Conservation (phyloP, 345 rosid species). For the Laguncularia racemosa region DNA sequence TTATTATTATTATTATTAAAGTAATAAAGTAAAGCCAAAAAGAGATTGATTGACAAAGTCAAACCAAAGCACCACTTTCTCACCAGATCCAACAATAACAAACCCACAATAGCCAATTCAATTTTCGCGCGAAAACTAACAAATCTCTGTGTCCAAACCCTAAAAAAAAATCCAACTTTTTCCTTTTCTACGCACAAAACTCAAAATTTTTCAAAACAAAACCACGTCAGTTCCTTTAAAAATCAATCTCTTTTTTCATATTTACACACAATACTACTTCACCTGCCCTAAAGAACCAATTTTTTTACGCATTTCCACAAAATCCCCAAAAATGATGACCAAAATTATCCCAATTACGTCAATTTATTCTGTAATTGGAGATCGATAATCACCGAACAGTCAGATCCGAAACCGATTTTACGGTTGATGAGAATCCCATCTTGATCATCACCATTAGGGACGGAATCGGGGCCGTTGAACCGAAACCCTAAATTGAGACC, state of each 20-base stretch:
- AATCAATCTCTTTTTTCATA: background rate
- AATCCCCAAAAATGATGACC: too few species aligned
- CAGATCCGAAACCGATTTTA: conserved; percentile 55
- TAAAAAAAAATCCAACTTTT: background rate
- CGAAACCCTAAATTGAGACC: conserved; percentile 40
- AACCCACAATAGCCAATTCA: conserved; percentile 17
- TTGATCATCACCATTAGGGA: conserved; percentile 28
- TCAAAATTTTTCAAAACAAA: background rate
- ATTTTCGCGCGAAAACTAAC: conserved; percentile 51
- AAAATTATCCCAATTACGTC: background rate
- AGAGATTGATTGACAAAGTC: conserved; percentile 48
- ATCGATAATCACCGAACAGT: conserved; percentile 33
- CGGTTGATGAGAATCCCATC: conserved; percentile 27
- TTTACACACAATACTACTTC: too few species aligned
- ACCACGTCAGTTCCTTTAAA: background rate
- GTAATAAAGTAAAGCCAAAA: conserved; percentile 10
- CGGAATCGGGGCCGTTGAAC: conserved; percentile 33
- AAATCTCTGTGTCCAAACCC: background rate
- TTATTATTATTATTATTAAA: conserved; percentile 20
- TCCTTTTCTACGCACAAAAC: background rate
- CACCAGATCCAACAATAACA: conserved; percentile 22
- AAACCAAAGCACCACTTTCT: conserved; percentile 38
- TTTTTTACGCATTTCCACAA: too few species aligned
- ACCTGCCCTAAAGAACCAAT: too few species aligned
- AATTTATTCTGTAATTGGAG: background rate